These are phyloP conservation scores for Melanomma pulvis-pyrius DNA, from an alignment of 495 filamentous ascomycete genomes.

Conservation along the genomic window DNA sequence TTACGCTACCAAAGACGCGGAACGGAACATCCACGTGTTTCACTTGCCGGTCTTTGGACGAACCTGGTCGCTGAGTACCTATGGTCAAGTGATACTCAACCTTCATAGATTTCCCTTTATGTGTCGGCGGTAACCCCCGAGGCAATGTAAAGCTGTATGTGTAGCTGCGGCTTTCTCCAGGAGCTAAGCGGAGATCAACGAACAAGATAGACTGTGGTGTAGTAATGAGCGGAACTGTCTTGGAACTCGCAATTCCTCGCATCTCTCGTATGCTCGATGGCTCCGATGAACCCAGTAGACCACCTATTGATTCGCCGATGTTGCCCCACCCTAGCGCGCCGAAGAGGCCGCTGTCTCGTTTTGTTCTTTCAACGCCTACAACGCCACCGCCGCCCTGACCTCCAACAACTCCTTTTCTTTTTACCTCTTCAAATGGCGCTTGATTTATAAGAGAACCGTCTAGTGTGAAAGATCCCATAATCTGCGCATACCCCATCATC, in stretches of 20 bases:
- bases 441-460: conserved; percentile 91
- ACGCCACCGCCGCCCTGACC: conserved; percentile 80
- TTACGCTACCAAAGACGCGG: conserved; percentile 88
- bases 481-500: conserved; percentile 97
- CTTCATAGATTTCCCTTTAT: conserved; percentile 92
- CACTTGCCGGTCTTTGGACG: conserved; percentile 75
- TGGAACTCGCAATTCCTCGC: conserved; percentile 77
- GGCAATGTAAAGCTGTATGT: conserved; percentile 85
- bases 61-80: conserved; percentile 84
- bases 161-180: conserved; percentile 87
- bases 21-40: conserved; percentile 93
- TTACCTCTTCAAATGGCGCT: conserved; percentile 90
- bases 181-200: conserved; percentile 83
- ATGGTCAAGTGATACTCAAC: conserved; percentile 89
- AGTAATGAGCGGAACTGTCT: conserved; percentile 83
- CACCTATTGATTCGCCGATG: conserved; percentile 84
- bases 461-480: conserved; percentile 87
- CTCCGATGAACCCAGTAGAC: conserved; percentile 80
- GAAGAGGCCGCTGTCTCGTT: conserved; percentile 77
- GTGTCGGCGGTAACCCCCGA: conserved; percentile 81
- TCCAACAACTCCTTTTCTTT: conserved; percentile 87
- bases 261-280: conserved; percentile 93
- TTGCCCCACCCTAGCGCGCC: conserved; percentile 85
- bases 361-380: conserved; percentile 74
- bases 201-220: conserved; percentile 98